These are phyloP conservation scores for Cyathus striatus DNA, from an alignment of 768 basidiomycete genomes.

Conservation along the genomic window DNA sequence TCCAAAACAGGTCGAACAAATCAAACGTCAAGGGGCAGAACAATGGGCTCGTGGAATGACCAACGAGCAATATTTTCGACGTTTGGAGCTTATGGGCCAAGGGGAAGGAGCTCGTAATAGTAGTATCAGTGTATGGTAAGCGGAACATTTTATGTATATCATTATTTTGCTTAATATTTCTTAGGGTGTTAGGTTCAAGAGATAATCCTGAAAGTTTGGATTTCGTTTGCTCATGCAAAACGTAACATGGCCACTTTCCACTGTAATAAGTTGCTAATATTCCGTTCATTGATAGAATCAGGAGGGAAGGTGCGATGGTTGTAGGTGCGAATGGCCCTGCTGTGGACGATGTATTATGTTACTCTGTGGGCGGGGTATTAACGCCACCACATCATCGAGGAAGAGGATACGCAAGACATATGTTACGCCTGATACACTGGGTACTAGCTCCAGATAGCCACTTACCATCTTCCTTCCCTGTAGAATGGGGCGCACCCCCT, in stretches of 20 bases:
- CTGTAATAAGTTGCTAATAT: constrained; percentile 3
- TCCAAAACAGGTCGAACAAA: constrained; percentile 33
- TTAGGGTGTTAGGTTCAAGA: constrained; percentile 55
- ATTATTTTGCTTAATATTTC: neutral
- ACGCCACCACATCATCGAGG: constrained; percentile 43
- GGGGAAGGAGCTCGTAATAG: constrained; percentile 41
- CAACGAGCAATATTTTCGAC: constrained; percentile 39
- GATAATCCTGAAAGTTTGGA: constrained; percentile 43
- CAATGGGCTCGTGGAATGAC: constrained; percentile 41
- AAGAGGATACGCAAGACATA: constrained; percentile 54
- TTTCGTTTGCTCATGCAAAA: constrained; percentile 59
- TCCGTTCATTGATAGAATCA: neutral
- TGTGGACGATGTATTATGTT: constrained; percentile 32
- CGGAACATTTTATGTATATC: neutral
- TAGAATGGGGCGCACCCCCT: constrained; percentile 43
- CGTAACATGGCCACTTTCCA: constrained; percentile 27
- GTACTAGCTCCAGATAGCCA: constrained; percentile 31
- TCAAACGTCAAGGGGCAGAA: constrained; percentile 29
- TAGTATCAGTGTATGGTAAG: constrained; percentile 46
- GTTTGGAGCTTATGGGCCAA: constrained; percentile 31
- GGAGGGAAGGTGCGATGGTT: constrained; percentile 24
- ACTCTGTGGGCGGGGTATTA: constrained; percentile 54
- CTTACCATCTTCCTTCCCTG: constrained; percentile 19
- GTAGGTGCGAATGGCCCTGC: constrained; percentile 4
- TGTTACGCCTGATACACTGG: constrained; percentile 64